phyloP scores from a whole-genome alignment of 192 early-diverging fungal species.

The Coemansia sp. region DNA sequence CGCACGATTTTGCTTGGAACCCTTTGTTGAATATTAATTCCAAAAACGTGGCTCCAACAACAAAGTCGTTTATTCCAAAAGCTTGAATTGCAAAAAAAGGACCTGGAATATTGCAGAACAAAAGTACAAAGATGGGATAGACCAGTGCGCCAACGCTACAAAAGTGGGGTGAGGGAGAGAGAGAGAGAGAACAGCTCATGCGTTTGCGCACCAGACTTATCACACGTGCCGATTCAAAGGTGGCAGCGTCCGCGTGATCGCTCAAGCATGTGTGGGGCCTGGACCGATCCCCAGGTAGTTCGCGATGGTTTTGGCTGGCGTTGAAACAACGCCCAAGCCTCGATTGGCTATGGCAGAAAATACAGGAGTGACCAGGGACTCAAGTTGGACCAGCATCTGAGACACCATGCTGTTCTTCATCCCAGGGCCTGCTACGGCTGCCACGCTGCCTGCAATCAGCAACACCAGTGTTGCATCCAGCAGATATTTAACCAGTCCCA shows the following conservation, averaged over 20 bases:
- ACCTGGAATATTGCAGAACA: background rate
- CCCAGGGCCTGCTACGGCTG: slow-evolving; percentile 32
- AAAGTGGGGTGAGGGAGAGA: background rate
- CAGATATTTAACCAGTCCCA: slow-evolving; percentile 32
- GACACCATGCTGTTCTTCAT: slow-evolving; percentile 25
- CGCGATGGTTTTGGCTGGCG: slow-evolving; percentile 18
- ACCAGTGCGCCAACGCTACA: background rate
- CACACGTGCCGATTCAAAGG: background rate
- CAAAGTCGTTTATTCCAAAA: background rate
- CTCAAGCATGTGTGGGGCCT: slow-evolving; percentile 12
- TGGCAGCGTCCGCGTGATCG: background rate
- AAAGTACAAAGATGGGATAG: background rate
- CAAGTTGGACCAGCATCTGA: slow-evolving; percentile 29
- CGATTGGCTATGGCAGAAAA: slow-evolving; percentile 33
- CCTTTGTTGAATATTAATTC: slow-evolving; percentile 9
- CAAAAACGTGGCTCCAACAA: background rate
- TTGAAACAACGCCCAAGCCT: slow-evolving; percentile 13
- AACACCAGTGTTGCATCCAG: slow-evolving; percentile 30
- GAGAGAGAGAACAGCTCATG: background rate
- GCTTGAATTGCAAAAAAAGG: background rate
- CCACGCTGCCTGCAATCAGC: slow-evolving; percentile 19
- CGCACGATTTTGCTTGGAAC: background rate
- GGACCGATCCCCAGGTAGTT: slow-evolving; percentile 26
- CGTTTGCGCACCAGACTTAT: background rate
- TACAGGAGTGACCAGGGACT: slow-evolving; percentile 35